These are phyloP conservation scores for Paraglomus brasilianum DNA, from an alignment of 192 early-diverging fungal genomes.

Conservation along the genomic window DNA sequence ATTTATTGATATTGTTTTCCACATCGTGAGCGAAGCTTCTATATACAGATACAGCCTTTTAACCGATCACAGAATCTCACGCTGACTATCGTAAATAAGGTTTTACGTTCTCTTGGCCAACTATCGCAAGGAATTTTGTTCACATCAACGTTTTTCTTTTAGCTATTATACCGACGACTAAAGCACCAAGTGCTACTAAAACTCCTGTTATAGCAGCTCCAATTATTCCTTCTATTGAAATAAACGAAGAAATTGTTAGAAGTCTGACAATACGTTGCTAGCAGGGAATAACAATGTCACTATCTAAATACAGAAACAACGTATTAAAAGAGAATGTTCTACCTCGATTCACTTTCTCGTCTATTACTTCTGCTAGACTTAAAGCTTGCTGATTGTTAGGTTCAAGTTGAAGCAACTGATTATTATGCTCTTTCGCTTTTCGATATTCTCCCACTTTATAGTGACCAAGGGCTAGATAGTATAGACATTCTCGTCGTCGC, in stretches of 20 bases:
- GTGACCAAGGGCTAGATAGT: slow-evolving; percentile 89
- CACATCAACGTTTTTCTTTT: no score
- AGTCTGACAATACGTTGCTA: background rate
- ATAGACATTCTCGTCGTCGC: slow-evolving; percentile 90
- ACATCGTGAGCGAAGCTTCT: no score
- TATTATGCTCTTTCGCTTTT: slow-evolving; percentile 78
- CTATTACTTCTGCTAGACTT: slow-evolving; percentile 71
- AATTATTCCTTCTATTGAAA: slow-evolving; percentile 10
- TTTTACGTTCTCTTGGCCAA: no score
- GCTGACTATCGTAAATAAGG: no score
- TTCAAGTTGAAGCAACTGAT: slow-evolving; percentile 79
- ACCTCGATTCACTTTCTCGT: slow-evolving; percentile 76
- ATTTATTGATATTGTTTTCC: no score
- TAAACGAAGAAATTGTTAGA: background rate
- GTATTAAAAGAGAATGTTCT: slow-evolving; percentile 13
- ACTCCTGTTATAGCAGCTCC: background rate
- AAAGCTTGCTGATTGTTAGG: slow-evolving; percentile 81
- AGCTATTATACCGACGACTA: background rate
- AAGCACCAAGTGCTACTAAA: slow-evolving; percentile 10
- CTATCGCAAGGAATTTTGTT: no score
- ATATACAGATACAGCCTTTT: no score
- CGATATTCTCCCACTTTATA: slow-evolving; percentile 88
- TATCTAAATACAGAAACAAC: background rate
- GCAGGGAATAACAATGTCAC: background rate
- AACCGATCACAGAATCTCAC: no score